Evolutionary conservation across 805 yeast genomes (phyloP).

Genomic region (Wickerhamiella alocasiicola): DNA sequence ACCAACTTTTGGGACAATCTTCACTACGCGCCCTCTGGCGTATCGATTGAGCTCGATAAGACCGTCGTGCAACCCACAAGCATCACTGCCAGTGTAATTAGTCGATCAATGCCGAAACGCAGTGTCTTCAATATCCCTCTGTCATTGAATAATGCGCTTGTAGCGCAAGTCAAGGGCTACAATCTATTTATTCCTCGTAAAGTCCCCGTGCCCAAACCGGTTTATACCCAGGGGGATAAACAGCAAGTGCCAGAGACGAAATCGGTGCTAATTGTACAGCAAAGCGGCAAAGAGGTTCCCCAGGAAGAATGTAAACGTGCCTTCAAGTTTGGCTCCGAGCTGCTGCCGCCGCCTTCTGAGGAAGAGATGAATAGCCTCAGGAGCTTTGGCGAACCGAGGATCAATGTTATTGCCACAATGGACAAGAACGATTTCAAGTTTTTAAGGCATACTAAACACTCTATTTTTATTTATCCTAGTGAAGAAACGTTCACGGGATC

Average conservation of each 20-base stretch:
- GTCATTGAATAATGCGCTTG: constrained; percentile 28
- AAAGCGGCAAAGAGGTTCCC: constrained; percentile 35
- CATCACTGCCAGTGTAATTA: constrained; percentile 11
- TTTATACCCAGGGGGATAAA: constrained; percentile 42
- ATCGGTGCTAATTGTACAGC: constrained; percentile 30
- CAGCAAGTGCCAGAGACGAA: constrained; percentile 41
- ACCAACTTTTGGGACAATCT: constrained; percentile 17
- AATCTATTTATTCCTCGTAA: constrained; percentile 46
- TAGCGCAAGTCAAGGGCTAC: constrained; percentile 58
- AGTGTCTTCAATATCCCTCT: constrained; percentile 12
- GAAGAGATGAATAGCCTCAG: constrained; percentile 29
- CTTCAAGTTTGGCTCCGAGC: constrained; percentile 32
- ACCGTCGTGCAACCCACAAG: constrained; percentile 8
- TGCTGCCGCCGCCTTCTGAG: constrained; percentile 28
- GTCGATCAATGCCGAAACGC: constrained; percentile 13
- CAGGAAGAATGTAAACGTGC: constrained; percentile 29
- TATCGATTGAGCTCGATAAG: not conserved
- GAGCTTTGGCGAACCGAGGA: constrained; percentile 34
- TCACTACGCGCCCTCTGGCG: not conserved
- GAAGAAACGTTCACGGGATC: constrained; percentile 51
- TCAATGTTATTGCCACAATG: constrained; percentile 46
- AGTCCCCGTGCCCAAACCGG: constrained; percentile 36
- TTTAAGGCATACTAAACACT: constrained; percentile 40
- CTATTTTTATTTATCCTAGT: constrained; percentile 59
- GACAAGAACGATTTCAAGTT: constrained; percentile 25